Evolutionary conservation across 148 eudicot species (phyloP).

Genomic region (Cornus florida): DNA sequence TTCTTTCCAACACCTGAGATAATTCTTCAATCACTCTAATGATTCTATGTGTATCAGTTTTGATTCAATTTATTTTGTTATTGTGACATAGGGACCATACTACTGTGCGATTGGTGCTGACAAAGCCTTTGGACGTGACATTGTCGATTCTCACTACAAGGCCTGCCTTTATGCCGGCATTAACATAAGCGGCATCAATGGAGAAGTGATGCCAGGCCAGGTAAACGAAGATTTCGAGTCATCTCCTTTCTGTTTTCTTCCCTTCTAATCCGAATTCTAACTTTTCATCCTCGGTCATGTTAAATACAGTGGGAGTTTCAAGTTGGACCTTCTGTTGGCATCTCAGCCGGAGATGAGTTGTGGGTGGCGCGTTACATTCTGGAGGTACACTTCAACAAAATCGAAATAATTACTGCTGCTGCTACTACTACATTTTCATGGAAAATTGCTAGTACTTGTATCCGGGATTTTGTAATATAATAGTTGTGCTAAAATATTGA

Average conservation of each 20-base stretch:
- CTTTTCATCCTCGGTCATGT: no score
- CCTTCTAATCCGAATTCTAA: background rate
- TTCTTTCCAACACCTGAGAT: no score
- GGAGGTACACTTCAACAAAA: conserved; percentile 30
- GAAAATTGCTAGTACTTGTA: background rate
- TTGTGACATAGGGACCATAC: conserved; percentile 44
- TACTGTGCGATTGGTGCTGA: conserved; percentile 55
- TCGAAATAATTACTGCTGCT: background rate
- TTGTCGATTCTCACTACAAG: conserved; percentile 66
- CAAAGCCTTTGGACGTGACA: conserved; percentile 57
- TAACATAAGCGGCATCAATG: conserved; percentile 65
- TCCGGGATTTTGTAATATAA: background rate
- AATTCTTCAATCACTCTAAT: no score
- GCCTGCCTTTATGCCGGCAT: conserved; percentile 66
- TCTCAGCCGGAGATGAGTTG: conserved; percentile 49
- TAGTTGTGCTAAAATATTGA: background rate
- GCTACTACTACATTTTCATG: background rate
- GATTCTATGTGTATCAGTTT: background rate
- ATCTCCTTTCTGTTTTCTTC: background rate
- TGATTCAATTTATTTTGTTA: background rate
- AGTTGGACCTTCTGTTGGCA: conserved; percentile 63
- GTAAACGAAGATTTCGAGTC: conserved; percentile 18
- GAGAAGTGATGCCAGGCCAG: conserved; percentile 80
- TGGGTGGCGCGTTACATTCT: conserved; percentile 58
- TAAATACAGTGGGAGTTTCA: conserved; percentile 54